Percentiles rank a stretch among this genome's conserved stretches.
phyloP scores from a whole-genome alignment of 805 yeast genomes.

The Candida insectalens region DNA sequence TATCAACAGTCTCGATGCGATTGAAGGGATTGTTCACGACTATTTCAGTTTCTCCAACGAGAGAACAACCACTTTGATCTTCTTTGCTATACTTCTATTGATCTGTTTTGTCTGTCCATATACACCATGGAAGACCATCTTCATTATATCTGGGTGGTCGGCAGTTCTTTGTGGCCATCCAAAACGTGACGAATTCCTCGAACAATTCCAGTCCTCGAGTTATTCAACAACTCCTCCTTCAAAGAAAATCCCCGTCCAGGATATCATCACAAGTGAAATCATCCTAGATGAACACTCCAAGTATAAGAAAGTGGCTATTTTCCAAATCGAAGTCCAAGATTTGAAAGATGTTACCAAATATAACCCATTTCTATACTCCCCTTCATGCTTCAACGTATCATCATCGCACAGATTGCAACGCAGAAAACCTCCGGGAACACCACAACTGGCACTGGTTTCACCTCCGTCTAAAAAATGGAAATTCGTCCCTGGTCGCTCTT shows the following conservation, averaged over 20 bases:
- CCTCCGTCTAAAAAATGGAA: constrained; percentile 66
- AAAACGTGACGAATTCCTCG: constrained; percentile 16
- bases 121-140: constrained; percentile 56
- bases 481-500: constrained; percentile 46
- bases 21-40: constrained; percentile 48
- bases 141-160: constrained; percentile 52
- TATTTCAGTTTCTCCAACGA: constrained; percentile 69
- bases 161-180: constrained; percentile 53
- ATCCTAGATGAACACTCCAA: constrained; percentile 68
- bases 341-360: constrained; percentile 45
- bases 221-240: not conserved
- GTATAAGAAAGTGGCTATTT: constrained; percentile 57
- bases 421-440: constrained; percentile 59
- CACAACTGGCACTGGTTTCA: constrained; percentile 39
- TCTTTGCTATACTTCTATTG: constrained; percentile 30
- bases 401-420: constrained; percentile 20
- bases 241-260: constrained; percentile 6
- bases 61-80: constrained; percentile 50
- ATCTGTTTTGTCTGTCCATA: constrained; percentile 33
- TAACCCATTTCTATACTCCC: constrained; percentile 50
- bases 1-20: constrained; percentile 36
- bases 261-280: constrained; percentile 2
- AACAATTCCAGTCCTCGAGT: constrained; percentile 14
- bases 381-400: constrained; percentile 34
- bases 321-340: constrained; percentile 63